A percentile compares a stretch with the other conserved stretches of the same genome.
These are phyloP conservation scores for Hibiscus trionum DNA, from an alignment of 345 rosid species.

Conservation along the genomic window DNA sequence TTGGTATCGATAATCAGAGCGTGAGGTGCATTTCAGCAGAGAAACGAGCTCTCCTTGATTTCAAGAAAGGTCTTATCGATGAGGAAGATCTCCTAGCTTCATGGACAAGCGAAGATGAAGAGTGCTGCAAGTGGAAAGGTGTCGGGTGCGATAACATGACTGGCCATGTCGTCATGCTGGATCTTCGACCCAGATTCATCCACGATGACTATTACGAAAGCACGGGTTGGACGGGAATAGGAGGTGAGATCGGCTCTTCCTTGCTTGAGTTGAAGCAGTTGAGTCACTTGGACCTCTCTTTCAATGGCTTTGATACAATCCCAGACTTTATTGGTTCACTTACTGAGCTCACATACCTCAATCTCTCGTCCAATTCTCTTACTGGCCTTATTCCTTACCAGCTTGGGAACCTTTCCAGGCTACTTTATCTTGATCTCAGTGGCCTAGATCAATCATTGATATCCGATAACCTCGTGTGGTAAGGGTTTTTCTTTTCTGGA, in stretches of 20 bases:
- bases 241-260: conserved; percentile 11
- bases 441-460: not conserved
- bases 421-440: not conserved
- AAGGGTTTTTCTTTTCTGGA: no score
- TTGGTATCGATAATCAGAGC: not conserved
- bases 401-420: not conserved
- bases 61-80: not conserved
- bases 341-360: not conserved
- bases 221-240: no score
- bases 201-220: not conserved
- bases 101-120: not conserved
- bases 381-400: conserved; percentile 4
- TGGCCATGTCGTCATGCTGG: conserved; percentile 1
- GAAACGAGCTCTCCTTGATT: not conserved
- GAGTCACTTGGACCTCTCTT: conserved; percentile 10
- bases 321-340: conserved; percentile 13
- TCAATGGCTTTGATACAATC: conserved; percentile 6
- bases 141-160: conserved; percentile 4
- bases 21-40: not conserved
- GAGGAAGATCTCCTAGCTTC: not conserved
- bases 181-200: not conserved
- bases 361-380: not conserved
- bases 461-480: not conserved
- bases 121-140: conserved; percentile 8
- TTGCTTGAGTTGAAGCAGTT: conserved; percentile 8